Evolutionary conservation across 108 stramenopile genomes (phyloP), one percentile per base, ranked within the genome.

Genomic region (Cyclostephanos invisitatus): DNA sequence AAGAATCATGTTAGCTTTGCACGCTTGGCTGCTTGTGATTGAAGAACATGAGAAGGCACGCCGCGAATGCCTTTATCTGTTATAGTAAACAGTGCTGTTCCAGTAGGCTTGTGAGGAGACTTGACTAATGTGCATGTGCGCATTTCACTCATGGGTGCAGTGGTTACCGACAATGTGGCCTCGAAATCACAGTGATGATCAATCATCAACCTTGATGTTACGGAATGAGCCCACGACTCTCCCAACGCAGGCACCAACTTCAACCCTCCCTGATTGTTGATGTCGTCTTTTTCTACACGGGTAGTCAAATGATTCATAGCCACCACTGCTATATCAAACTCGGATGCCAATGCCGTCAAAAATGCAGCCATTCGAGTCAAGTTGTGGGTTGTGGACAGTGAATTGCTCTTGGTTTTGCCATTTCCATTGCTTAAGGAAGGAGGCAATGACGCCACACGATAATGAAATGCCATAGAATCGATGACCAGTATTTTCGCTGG

Each of bases 281-380:
- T 35, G 46, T 61, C 47, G n/a, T 77, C 66, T 47, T 58, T 73
- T 17, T 65, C 78, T 36, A 89, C 22, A 29, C 83, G 86, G 51
- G 88, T 96, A 21, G 98, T 98, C 95, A 98, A 94, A 77, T 98
- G 98, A 83, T 98, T 98, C 70, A 91, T 84, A 14, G 88, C 90
- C 12, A 97, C 88, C 17, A 96, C 91, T 6, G 96, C 96, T 29
- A 93, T 10, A 51, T 89, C 62, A 64, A 83, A 75, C 14, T 82
- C 73, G 20, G 67, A 61, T 5, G 94, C 94, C 70, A 97, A 36
- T 54, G 88, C 82, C 14, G 84, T 64, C 67, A 98, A 76, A 61
- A 86, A 82, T 27, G 88, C 70, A 18, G 91, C 93, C 67, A 91
- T 74, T 18, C 67, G 64, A 28, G 81, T 81, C 50, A 98, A 75